Percentiles rank a stretch among this genome's conserved stretches.
Evolutionary conservation across 2,329 filamentous ascomycete genomes (phyloP).

Genomic region (Aaosphaeria pasadenensis): DNA sequence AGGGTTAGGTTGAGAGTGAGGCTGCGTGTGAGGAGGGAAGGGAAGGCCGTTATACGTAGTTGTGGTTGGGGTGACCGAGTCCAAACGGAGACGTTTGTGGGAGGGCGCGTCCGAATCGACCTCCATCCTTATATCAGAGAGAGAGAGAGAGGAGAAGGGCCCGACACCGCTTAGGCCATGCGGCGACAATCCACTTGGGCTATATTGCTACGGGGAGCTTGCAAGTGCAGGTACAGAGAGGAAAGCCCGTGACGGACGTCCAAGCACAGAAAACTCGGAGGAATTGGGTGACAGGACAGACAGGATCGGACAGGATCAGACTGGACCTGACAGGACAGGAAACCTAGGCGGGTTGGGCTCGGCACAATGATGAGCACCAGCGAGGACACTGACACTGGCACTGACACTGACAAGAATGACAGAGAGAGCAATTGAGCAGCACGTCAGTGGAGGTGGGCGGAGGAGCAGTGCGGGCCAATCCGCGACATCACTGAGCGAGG

Average conservation of each 20-base stretch:
- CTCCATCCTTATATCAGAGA: slow-evolving; percentile 38
- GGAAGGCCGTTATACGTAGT: slow-evolving; percentile 32
- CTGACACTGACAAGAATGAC: slow-evolving; percentile 25
- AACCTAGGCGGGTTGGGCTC: too few species aligned
- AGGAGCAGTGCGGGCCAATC: slow-evolving; percentile 26
- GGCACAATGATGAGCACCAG: too few species aligned
- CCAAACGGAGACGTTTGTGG: slow-evolving; percentile 39
- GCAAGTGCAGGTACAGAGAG: slow-evolving; percentile 8
- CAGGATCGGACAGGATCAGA: too few species aligned
- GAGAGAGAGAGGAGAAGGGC: not conserved
- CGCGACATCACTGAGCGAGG: slow-evolving; percentile 31
- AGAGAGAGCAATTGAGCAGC: slow-evolving; percentile 25
- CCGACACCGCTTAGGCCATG: slow-evolving; percentile 36
- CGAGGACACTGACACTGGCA: slow-evolving; percentile 4
- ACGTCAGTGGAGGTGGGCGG: slow-evolving; percentile 27
- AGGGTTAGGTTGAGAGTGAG: slow-evolving; percentile 19
- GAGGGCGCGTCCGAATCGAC: slow-evolving; percentile 37
- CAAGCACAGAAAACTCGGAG: not conserved
- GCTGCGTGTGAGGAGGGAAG: slow-evolving; percentile 29
- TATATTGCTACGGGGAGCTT: slow-evolving; percentile 13
- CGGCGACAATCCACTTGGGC: slow-evolving; percentile 25
- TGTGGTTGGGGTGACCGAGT: slow-evolving; percentile 24
- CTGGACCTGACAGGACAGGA: too few species aligned
- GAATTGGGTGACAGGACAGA: too few species aligned
- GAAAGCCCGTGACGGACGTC: not conserved